Evolutionary conservation across 495 filamentous ascomycete species (phyloP), one percentile per base, ranked within the genome.

Genomic region (Copromyces sp.): DNA sequence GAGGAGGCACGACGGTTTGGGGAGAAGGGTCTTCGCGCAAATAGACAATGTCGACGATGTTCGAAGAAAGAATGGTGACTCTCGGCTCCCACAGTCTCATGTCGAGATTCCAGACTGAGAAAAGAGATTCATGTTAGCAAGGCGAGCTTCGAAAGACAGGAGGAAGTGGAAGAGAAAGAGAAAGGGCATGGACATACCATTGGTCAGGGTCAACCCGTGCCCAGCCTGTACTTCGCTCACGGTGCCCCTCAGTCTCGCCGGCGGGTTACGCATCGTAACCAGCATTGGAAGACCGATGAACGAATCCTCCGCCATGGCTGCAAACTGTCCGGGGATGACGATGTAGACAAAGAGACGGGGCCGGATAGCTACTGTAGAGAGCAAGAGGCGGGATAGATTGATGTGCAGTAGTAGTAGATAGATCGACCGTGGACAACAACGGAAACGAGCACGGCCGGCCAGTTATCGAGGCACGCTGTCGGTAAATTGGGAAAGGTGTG

Each of bases 251-350:
- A 97, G 81, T 74, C 87, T 86, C 17, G 86, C 86, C 2, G 87
- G 86, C 38, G 93, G 93, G 68, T 89, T 80, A 70, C 83, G 87
- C 69, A 97, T 84, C 14, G 90, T 94, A 75, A 96, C 89, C 69
- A 90, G 80, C 79, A 97, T 92, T 72, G 90, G 89, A 77, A 93
- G 87, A 40, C 94, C 94, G 74, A 94, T 90, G 80, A 95, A 95
- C 75, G 90, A 86, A 73, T 77, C 47, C 29, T 78, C 47, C 29
- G 79, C 76, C 80, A 81, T 81, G 71, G 71, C 70, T 44, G 71
- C 59, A 37, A 74, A 44, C 39, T 65, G 53, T 35, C 29, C 53
- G 53, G 14, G 53, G 53, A 65, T 65, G 53, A 37, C 53, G 3
- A 17, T 65, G 53, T 65, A 65, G 53, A 65, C 53, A 65, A 35